Percentiles rank a stretch among this genome's conserved stretches.
These are phyloP conservation scores for Botrytis fabae DNA, from an alignment of 2,329 filamentous ascomycete genomes.

Conservation along the genomic window DNA sequence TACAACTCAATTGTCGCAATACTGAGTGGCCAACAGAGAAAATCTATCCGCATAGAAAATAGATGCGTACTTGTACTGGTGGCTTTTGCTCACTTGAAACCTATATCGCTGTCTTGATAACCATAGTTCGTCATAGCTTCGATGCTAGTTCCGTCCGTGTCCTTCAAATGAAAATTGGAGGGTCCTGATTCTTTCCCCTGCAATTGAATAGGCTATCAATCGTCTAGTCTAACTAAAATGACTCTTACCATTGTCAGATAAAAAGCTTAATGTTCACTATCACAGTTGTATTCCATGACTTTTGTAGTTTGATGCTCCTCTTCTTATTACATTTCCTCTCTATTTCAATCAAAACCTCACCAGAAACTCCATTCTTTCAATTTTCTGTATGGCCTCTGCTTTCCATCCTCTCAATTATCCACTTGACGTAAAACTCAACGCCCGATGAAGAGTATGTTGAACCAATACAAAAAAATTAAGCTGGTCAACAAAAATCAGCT, in stretches of 20 bases:
- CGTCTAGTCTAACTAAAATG: neutral
- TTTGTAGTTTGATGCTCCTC: no score
- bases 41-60: no score
- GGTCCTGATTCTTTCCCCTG: neutral
- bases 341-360: no score
- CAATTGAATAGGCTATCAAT: neutral
- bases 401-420: neutral
- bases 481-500: no score
- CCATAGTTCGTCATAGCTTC: neutral
- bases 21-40: neutral
- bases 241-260: neutral
- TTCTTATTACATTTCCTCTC: no score
- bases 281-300: neutral
- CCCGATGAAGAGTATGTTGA: neutral
- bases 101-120: no score
- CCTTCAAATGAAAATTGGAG: neutral
- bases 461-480: no score
- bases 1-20: neutral
- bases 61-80: neutral
- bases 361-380: no score
- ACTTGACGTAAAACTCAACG: neutral
- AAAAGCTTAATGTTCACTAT: neutral
- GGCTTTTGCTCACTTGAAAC: neutral
- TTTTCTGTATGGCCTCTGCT: neutral
- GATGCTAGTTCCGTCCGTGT: fast-evolving